A percentile compares a stretch with the other conserved stretches of the same genome.
phyloP scores from a whole-genome alignment of 768 basidiomycete genomes.

The Amanita fuliginea region DNA sequence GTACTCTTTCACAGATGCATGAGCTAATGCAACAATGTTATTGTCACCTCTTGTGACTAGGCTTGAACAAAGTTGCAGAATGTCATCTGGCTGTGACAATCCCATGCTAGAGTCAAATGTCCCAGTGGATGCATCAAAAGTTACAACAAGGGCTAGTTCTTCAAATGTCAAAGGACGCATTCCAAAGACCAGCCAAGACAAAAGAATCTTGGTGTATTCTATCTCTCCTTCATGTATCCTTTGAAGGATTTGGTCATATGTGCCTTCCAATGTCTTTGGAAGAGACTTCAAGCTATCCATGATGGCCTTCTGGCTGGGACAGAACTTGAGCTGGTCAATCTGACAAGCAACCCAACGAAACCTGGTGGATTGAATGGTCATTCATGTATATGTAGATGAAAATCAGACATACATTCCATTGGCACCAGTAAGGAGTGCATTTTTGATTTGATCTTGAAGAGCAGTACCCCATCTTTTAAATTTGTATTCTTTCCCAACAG shows the following conservation, averaged over 20 bases:
- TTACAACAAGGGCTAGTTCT: not conserved
- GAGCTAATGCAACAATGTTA: not conserved
- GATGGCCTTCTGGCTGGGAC: not conserved
- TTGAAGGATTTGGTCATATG: constrained; percentile 1
- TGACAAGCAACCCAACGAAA: constrained; percentile 2
- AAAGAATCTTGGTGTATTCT: not conserved
- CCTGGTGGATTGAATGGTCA: not conserved
- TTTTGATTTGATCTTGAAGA: not conserved
- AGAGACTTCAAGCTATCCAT: not conserved
- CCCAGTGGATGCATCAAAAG: not conserved
- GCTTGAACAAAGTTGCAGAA: not conserved
- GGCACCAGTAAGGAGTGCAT: not conserved
- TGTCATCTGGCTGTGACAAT: not conserved
- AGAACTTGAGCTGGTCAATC: not conserved
- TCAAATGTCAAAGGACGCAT: not conserved
- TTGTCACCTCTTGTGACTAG: not conserved
- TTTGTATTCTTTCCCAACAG: not conserved
- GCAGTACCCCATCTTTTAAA: not conserved
- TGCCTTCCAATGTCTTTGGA: not conserved
- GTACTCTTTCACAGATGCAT: constrained; percentile 2
- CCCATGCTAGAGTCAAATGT: not conserved
- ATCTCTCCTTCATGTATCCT: not conserved
- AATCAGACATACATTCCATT: not conserved
- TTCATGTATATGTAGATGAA: not conserved
- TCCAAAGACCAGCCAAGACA: not conserved